A percentile compares a stretch with the other conserved stretches of the same genome.
phyloP scores from a whole-genome alignment of 1,284 basidiomycete genomes.

The Gomphus bonarii region DNA sequence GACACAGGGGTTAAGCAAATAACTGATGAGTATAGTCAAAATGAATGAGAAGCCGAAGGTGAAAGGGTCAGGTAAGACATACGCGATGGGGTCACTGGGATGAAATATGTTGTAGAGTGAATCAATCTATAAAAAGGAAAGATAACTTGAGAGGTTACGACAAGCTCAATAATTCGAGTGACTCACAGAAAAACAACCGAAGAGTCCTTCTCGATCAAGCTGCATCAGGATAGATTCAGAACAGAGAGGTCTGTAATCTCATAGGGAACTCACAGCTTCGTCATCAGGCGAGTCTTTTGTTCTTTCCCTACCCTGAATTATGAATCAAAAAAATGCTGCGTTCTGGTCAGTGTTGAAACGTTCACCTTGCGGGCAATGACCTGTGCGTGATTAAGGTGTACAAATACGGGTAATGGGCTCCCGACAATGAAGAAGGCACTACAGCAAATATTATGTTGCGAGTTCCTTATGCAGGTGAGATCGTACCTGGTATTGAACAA shows the following conservation, averaged over 20 bases:
- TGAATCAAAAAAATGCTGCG: neutral
- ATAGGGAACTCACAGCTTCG: constrained; percentile 25
- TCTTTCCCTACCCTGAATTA: constrained; percentile 27
- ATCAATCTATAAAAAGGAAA: constrained; percentile 21
- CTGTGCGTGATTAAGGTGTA: constrained; percentile 39
- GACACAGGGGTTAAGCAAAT: constrained; percentile 25
- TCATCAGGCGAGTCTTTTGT: constrained; percentile 33
- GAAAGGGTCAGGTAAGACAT: constrained; percentile 6
- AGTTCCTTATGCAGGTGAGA: neutral
- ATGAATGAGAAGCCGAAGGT: neutral
- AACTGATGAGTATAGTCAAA: constrained; percentile 14
- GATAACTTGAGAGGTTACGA: neutral
- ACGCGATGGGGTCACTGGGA: constrained; percentile 37
- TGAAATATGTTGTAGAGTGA: constrained; percentile 39
- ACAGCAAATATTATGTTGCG: constrained; percentile 10
- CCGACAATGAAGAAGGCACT: constrained; percentile 38
- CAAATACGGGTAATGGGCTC: constrained; percentile 39
- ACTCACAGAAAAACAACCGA: constrained; percentile 35
- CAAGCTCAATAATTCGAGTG: neutral
- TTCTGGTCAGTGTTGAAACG: neutral
- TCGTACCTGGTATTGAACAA: constrained; percentile 25
- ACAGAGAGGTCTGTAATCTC: neutral
- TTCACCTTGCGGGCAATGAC: constrained; percentile 34
- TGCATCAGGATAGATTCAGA: constrained; percentile 14
- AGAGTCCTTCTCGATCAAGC: constrained; percentile 32